Conservation (phyloP, 2,329 filamentous ascomycete species). For the Pseudocercospora eumusae region DNA sequence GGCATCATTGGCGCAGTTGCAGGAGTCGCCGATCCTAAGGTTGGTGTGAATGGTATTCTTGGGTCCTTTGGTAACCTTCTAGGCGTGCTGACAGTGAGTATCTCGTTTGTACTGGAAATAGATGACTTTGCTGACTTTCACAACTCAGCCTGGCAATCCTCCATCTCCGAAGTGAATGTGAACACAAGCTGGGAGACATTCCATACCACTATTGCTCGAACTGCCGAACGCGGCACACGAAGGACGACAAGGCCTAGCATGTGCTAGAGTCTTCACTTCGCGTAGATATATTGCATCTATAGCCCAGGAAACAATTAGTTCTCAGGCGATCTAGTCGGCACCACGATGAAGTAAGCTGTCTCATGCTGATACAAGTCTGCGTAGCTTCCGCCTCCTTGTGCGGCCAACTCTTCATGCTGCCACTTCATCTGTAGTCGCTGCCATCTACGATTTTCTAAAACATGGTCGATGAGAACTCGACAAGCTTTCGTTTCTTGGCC, state of each 20-base stretch:
- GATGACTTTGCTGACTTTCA: background rate
- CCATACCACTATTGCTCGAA: background rate
- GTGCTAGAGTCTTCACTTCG: background rate
- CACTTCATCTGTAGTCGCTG: background rate
- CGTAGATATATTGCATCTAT: background rate
- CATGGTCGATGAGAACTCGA: background rate
- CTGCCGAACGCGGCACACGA: background rate
- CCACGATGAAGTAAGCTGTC: too few species aligned
- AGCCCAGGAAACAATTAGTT: background rate
- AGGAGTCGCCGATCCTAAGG: background rate
- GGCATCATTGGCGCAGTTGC: slow-evolving; percentile 2
- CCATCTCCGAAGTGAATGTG: background rate
- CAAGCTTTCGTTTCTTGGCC: background rate
- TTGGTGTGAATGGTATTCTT: slow-evolving; percentile 5
- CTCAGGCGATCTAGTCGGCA: too few species aligned
- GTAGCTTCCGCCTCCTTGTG: background rate
- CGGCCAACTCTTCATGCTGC: background rate
- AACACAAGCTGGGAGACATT: background rate
- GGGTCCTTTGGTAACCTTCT: slow-evolving; percentile 8
- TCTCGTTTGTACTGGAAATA: background rate
- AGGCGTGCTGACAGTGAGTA: slow-evolving; percentile 1
- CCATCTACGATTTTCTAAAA: background rate
- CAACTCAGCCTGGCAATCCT: background rate
- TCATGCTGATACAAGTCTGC: too few species aligned
- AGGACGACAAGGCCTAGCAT: background rate